Evolutionary conservation across 1,284 basidiomycete genomes (phyloP), one percentile per base, ranked within the genome.

Genomic region (Flammula alnicola): DNA sequence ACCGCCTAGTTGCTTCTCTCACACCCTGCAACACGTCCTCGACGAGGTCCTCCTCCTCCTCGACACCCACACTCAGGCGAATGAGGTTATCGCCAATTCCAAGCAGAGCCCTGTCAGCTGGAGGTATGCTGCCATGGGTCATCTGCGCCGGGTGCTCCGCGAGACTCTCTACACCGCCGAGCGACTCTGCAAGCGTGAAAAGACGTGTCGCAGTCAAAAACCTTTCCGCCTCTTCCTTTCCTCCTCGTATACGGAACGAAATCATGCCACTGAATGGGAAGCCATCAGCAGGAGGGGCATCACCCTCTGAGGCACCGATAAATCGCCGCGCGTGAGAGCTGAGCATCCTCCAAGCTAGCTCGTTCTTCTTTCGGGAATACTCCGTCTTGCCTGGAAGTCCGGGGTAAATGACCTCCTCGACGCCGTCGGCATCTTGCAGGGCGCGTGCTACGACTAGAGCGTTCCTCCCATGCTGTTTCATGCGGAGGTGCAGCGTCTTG

Each of bases 131-230:
- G 8, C 80, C 87, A 64, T 92, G 88, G n/a, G 93, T 95, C 90
- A 97, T 95, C 63, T 76, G 75, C 37, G 83, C 84, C 0, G 92
- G 92, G 32, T 89, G 79, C 70, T 96, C 93, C 5, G 90, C 90
- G 43, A 97, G 72, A 66, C 84, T 88, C 78, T 98, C 95, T 11
- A 97, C 92, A 0, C 95, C 95, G 2, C 95, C 95, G 4, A 98
- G 72, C 39, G 83, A 88, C 76, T 97, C 95, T 2, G 95, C 95
- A 12, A 98, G 78, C 10, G 87, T 83, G 65, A 97, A 95, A 37
- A 96, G 66, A 33, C 81, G 70, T 26, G 87, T 77, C 2, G 79
- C 68, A 0, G 80, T 81, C 46, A 97, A 72, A 75, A 98, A 94
- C 56, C 67, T 74, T 51, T 87, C 80, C 7, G 90, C 86, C 52